Base-by-base conservation (phyloP, 495 filamentous ascomycete species). In the Lichenothelia convexa region DNA sequence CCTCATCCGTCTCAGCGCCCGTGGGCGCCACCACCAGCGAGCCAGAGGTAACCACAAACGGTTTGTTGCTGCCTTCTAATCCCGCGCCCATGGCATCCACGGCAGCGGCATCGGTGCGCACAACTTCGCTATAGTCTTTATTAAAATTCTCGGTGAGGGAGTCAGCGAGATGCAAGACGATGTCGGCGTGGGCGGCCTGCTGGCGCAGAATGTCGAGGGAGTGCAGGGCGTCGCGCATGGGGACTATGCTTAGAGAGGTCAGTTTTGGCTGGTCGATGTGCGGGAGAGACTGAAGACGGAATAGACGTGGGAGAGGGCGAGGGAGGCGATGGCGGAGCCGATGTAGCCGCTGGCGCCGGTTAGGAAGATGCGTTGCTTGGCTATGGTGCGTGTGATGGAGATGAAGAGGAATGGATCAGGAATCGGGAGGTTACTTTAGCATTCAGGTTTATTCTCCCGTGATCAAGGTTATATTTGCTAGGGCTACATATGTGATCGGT, bases 271-370 rank as follows among this genome's bases (percentile, higher is more conserved):
- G 15, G 37, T 8, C 6, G 48, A 45, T 29, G 38, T 50, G 12
- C 61, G 58, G 1, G 57, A 55, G 5, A 65, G 47, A 4, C 51
- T 56, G 32, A 42, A 42, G 1, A 65, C 54, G 17, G 37, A 34
- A 39, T 62, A 56, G 32, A 58, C 58, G 7, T 51, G 30, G 22
- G 46, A 33, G 24, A 62, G 19, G 34, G 58, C 56, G 18, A 46
- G 38, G 20, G 53, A 35, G 34, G 43, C 46, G 20, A 61, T 35
- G 6, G 35, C 35, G 8, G 47, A 43, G 32, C 61, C 60, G 34
- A 65, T 53, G 46, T 57, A 63, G 41, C 61, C 61, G 30, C 42
- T 50, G 20, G 46, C 61, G 13, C 61, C 61, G 13, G 60, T 60
- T 7, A 65, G 53, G 54, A 65, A 63, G 42, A 64, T 34, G 32